phyloP scores from a whole-genome alignment of 2,329 filamentous ascomycete genomes.

The Aphanocladium album region DNA sequence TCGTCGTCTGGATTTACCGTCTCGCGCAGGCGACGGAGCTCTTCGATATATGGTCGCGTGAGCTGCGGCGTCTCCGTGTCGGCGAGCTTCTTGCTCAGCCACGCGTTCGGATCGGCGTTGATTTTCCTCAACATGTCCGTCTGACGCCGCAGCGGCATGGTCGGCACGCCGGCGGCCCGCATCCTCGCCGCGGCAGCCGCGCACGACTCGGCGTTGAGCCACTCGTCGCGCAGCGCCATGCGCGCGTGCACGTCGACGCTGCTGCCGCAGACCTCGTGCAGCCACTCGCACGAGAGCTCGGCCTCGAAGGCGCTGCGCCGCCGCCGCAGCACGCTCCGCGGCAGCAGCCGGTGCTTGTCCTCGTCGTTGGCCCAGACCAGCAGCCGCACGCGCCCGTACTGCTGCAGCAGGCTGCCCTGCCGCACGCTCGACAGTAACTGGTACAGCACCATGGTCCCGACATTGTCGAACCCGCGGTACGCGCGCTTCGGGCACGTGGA shows the following conservation, averaged over 20 bases:
- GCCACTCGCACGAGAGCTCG: constrained; percentile 55
- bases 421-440: constrained; percentile 58
- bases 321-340: constrained; percentile 52
- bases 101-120: constrained; percentile 17
- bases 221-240: constrained; percentile 37
- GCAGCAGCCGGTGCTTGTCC: constrained; percentile 56
- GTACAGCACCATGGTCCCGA: constrained; percentile 53
- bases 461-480: constrained; percentile 49
- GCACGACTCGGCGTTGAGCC: constrained; percentile 44
- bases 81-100: constrained; percentile 24
- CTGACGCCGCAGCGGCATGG: constrained; percentile 42
- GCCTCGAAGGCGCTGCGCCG: constrained; percentile 53
- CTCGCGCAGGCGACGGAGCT: constrained; percentile 33
- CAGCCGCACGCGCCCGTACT: constrained; percentile 74
- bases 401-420: constrained; percentile 58
- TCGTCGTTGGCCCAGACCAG: constrained; percentile 65
- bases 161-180: constrained; percentile 34
- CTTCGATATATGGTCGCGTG: constrained; percentile 37
- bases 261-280: constrained; percentile 52
- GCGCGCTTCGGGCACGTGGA: constrained; percentile 46
- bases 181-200: constrained; percentile 40
- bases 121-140: constrained; percentile 24
- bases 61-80: constrained; percentile 25
- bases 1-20: constrained; percentile 12
- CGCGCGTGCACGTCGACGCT: constrained; percentile 27